phyloP scores from a whole-genome alignment of 2,329 filamentous ascomycete genomes.

The Nigrospora oryzae region DNA sequence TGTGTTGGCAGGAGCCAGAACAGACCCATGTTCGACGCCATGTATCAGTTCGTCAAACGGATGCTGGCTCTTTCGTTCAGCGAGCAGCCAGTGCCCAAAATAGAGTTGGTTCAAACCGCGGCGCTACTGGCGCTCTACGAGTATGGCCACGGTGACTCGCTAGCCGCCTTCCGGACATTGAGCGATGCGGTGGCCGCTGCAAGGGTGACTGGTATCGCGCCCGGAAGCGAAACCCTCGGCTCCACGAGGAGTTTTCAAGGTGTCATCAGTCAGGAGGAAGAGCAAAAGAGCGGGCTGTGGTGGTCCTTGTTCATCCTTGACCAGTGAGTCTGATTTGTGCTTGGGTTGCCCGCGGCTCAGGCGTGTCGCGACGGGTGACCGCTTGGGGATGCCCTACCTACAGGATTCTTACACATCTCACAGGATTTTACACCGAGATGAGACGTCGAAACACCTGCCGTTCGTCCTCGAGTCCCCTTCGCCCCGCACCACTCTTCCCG shows the following conservation, averaged over 20 bases:
- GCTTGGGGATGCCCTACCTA: not conserved
- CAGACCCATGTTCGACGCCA: constrained; percentile 27
- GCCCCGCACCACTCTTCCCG: constrained; percentile 17
- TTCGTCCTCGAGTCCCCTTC: constrained; percentile 21
- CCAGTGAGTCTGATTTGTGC: constrained; percentile 21
- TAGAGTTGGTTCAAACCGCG: constrained; percentile 31
- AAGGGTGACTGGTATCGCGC: constrained; percentile 24
- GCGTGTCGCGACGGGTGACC: too few relatives aligned
- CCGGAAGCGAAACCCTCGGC: constrained; percentile 24
- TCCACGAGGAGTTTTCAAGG: constrained; percentile 16
- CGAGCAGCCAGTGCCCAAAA: constrained; percentile 18
- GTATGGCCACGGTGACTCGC: constrained; percentile 32
- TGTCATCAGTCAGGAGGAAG: constrained; percentile 17
- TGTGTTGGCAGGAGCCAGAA: constrained; percentile 22
- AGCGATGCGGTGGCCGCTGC: constrained; percentile 30
- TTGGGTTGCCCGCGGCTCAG: too few relatives aligned
- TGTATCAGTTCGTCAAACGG: constrained; percentile 29
- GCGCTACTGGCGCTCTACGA: constrained; percentile 33
- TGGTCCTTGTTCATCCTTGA: constrained; percentile 36
- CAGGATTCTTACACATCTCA: constrained; percentile 4
- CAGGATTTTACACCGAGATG: constrained; percentile 22
- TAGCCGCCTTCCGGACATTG: constrained; percentile 31
- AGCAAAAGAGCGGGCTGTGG: constrained; percentile 31
- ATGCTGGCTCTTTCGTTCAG: constrained; percentile 24
- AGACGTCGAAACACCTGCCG: constrained; percentile 15